Percentiles rank a stretch among this genome's conserved stretches.
Evolutionary conservation across 192 early-diverging fungal species (phyloP).

Genomic region (Nowakowskiella sp.): DNA sequence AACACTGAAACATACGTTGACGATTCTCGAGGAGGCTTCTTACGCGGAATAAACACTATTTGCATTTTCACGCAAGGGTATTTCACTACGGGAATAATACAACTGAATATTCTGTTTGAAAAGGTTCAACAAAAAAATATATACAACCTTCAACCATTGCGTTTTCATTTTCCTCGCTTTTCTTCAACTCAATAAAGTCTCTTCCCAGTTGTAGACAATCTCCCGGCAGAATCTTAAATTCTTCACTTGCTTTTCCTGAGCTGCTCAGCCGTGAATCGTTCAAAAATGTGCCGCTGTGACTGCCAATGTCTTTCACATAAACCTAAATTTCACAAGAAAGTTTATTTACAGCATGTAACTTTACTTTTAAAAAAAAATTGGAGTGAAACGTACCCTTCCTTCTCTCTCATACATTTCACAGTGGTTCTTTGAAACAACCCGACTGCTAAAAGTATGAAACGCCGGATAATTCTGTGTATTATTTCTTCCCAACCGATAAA

Average conservation of each 20-base stretch:
- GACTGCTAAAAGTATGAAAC: slow-evolving; percentile 28
- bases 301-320: slow-evolving; percentile 31
- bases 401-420: slow-evolving; percentile 20
- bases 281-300: slow-evolving; percentile 35
- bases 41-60: slow-evolving; percentile 17
- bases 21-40: neutral
- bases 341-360: neutral
- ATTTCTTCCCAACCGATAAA: no score
- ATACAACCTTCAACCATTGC: slow-evolving; percentile 15
- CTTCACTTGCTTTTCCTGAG: slow-evolving; percentile 16
- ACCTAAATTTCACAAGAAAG: slow-evolving; percentile 12
- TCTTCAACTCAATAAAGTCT: slow-evolving; percentile 27
- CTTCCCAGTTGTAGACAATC: slow-evolving; percentile 40
- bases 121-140: neutral
- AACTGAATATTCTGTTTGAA: no score
- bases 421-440: slow-evolving; percentile 40
- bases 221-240: slow-evolving; percentile 21
- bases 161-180: slow-evolving; percentile 3
- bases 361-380: neutral
- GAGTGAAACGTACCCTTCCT: slow-evolving; percentile 12
- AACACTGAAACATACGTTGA: no score
- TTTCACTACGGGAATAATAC: no score
- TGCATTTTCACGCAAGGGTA: slow-evolving; percentile 31
- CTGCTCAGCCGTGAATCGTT: slow-evolving; percentile 33
- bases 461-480: no score